phyloP scores from a whole-genome alignment of 2,329 filamentous ascomycete species.

The Aspergillus fumigatiaffinis region DNA sequence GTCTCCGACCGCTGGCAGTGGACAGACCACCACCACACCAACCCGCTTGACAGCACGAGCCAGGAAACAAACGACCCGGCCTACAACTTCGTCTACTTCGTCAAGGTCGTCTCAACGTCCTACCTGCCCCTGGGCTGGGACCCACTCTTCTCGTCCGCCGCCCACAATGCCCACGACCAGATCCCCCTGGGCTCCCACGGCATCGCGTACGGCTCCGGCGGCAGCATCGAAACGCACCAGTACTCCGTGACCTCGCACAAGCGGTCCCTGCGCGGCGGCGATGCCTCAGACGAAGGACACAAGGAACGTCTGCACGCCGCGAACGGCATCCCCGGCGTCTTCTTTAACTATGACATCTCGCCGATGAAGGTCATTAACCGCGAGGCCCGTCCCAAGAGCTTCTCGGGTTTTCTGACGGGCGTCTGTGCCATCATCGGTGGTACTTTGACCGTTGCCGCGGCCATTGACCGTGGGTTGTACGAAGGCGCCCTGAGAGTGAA shows the following conservation, averaged over 20 bases:
- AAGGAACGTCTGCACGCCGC: slow-evolving; percentile 84
- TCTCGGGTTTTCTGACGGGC: slow-evolving; percentile 87
- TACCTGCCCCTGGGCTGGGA: slow-evolving; percentile 92
- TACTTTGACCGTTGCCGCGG: slow-evolving; percentile 91
- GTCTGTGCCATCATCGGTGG: slow-evolving; percentile 93
- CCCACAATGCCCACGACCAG: slow-evolving; percentile 45
- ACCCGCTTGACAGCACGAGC: slow-evolving; percentile 77
- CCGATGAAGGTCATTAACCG: slow-evolving; percentile 99
- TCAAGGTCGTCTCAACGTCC: slow-evolving; percentile 95
- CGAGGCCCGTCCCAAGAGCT: slow-evolving; percentile 82
- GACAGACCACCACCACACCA: slow-evolving; percentile 81
- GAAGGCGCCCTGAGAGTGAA: slow-evolving; percentile 80
- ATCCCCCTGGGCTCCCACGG: slow-evolving; percentile 67
- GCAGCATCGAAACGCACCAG: slow-evolving; percentile 94
- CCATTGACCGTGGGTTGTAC: slow-evolving; percentile 84
- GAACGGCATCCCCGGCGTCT: slow-evolving; percentile 93
- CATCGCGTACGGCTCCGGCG: slow-evolving; percentile 60
- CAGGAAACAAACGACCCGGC: slow-evolving; percentile 77
- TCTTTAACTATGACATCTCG: slow-evolving; percentile 99
- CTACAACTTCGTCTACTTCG: slow-evolving; percentile 98
- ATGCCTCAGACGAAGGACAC: slow-evolving; percentile 82
- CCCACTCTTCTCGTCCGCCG: slow-evolving; percentile 46
- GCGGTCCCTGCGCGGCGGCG: slow-evolving; percentile 77
- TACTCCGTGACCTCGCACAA: slow-evolving; percentile 98
- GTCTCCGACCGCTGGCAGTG: slow-evolving; percentile 62